Conservation (phyloP, 1,139 yeast species). For the Taiozyma sp. region DNA sequence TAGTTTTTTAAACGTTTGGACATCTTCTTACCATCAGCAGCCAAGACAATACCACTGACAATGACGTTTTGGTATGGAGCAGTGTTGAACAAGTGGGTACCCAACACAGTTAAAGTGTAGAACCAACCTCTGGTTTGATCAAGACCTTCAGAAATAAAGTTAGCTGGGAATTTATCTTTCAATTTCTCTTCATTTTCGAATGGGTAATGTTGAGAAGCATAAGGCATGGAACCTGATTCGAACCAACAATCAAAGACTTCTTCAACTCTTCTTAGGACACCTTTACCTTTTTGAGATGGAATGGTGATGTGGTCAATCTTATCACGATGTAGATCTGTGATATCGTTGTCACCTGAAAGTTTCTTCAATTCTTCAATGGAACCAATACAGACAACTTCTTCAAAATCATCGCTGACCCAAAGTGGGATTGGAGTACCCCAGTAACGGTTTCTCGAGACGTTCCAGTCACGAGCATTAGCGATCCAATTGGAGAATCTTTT, state of each 20-base stretch:
- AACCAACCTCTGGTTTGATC: slow-evolving; percentile 99
- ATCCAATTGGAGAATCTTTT: slow-evolving; percentile 98
- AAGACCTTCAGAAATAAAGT: slow-evolving; percentile 96
- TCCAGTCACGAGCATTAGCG: slow-evolving; percentile 98
- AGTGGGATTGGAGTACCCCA: slow-evolving; percentile 99
- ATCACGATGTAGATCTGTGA: slow-evolving; percentile 93
- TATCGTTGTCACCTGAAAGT: slow-evolving; percentile 74
- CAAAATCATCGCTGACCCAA: slow-evolving; percentile 93
- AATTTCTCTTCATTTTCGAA: slow-evolving; percentile 78
- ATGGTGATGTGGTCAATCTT: slow-evolving; percentile 86
- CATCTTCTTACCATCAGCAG: slow-evolving; percentile 99
- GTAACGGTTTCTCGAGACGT: slow-evolving; percentile 94
- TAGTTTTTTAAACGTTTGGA: slow-evolving; percentile 96
- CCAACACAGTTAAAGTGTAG: slow-evolving; percentile 92
- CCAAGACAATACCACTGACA: slow-evolving; percentile 94
- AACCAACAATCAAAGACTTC: slow-evolving; percentile 99
- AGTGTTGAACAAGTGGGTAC: slow-evolving; percentile 87
- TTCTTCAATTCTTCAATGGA: slow-evolving; percentile 82
- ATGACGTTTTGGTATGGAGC: slow-evolving; percentile 96
- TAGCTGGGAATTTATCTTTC: slow-evolving; percentile 82
- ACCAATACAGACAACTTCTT: slow-evolving; percentile 91
- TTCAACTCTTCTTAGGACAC: slow-evolving; percentile 81
- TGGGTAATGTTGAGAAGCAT: slow-evolving; percentile 95
- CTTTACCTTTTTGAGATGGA: slow-evolving; percentile 91
- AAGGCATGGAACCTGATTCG: slow-evolving; percentile 99